Base-by-base conservation (phyloP, 2,329 filamentous ascomycete species). In the Monosporascus cannonballus region DNA sequence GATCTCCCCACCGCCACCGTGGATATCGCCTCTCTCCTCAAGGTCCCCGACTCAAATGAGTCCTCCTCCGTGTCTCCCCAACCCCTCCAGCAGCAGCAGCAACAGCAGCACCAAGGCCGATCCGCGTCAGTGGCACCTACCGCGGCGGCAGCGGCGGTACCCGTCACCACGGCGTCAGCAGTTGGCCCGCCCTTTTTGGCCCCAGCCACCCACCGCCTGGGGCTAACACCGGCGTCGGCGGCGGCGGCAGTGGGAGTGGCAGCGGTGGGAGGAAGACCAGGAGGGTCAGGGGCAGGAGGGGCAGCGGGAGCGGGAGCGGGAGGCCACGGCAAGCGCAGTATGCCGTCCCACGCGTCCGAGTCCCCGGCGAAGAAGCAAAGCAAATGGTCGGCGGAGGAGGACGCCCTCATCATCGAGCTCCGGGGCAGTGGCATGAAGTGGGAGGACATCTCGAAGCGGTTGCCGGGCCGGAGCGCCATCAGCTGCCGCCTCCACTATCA, bases 401-500 rank as follows among this genome's bases (percentile, higher is more conserved):
- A 97, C 70, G 84, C 88, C n/a, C 76, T 94, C 48, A 96, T 96
- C 62, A 96, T 96, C 63, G 89, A 95, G 69, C 81, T 97, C 56
- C 84, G 93, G 53, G 90, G 90, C 38, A 86, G 86, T 62, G 89
- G 90, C 8, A 96, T 96, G 90, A 97, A 97, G 69, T 97, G 93
- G 94, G 93, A 97, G 67, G 93, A 97, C 70, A 96, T 97, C 64
- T 95, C 90, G 56, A 95, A 93, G 74, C 83, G 87, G 51, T 76
- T 97, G 48, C 92, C 91, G 3, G 93, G 93, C 56, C 84, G 94
- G 62, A 96, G 91, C 71, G 87, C 91, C 53, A 96, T 96, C 64
- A 96, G 91, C 63, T 97, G 93, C 71, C 86, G 93, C 44, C 78
- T 97, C 49, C 91, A 96, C 67, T 97, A 96, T 70, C 93, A 97